Evolutionary conservation across 495 filamentous ascomycete genomes (phyloP).

Genomic region (Filosporella fistucella): DNA sequence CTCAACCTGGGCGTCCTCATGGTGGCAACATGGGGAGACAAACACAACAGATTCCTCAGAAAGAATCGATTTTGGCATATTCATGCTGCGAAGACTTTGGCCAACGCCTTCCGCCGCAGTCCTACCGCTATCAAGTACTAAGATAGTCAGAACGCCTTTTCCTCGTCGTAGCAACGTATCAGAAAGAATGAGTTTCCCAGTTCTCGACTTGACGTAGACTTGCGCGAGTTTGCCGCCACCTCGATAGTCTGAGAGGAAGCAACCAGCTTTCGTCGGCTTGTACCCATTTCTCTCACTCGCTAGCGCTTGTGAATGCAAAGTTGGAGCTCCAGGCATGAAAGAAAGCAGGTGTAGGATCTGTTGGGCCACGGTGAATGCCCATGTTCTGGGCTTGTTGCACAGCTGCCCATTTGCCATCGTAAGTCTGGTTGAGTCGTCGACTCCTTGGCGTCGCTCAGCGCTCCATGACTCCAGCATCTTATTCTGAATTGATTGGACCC

Average conservation of each 20-base stretch:
- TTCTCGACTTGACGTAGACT: constrained; percentile 21
- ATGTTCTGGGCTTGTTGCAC: neutral
- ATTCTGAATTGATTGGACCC: too few species aligned
- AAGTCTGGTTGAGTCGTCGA: constrained; percentile 6
- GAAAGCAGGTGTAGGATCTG: neutral
- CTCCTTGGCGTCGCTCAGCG: constrained; percentile 4
- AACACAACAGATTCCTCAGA: constrained; percentile 1
- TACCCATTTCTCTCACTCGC: constrained; percentile 20
- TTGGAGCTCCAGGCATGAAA: neutral
- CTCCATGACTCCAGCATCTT: constrained; percentile 1
- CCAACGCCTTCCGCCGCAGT: neutral
- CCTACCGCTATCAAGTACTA: neutral
- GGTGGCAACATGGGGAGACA: neutral
- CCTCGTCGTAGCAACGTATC: neutral
- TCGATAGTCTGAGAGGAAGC: constrained; percentile 18
- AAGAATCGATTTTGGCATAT: neutral
- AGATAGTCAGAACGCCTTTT: neutral
- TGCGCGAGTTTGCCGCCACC: constrained; percentile 26
- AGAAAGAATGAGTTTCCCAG: constrained; percentile 3
- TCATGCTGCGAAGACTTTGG: neutral
- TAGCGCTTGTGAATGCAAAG: neutral
- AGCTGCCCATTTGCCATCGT: constrained; percentile 4
- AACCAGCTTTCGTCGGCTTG: constrained; percentile 19
- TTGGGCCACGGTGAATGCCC: neutral
- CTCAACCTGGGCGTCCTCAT: neutral